Conservation (phyloP, 768 basidiomycete genomes). For the Imleria badia region DNA sequence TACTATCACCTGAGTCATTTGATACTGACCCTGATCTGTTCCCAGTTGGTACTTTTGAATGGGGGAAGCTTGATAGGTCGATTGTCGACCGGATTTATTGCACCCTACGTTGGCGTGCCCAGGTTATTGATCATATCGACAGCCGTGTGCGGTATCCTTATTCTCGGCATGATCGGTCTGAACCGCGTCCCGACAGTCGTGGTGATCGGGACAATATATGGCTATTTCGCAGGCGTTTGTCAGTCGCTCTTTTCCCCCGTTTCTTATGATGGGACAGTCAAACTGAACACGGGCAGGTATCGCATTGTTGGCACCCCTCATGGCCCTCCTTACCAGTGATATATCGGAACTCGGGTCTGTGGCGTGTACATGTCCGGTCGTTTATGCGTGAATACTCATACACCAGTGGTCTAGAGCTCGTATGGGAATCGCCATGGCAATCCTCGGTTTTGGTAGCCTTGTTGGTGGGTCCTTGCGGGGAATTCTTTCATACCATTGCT, state of each 20-base stretch:
- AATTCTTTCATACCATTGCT: background rate
- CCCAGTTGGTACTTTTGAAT: constrained; percentile 54
- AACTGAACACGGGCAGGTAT: constrained; percentile 31
- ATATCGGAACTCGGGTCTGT: constrained; percentile 53
- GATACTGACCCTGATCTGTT: background rate
- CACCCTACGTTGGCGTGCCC: constrained; percentile 43
- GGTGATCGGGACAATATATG: constrained; percentile 42
- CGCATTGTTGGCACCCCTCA: constrained; percentile 39
- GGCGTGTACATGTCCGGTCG: background rate
- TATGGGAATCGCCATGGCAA: constrained; percentile 20
- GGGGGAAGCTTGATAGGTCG: constrained; percentile 52
- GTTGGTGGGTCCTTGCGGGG: constrained; percentile 14
- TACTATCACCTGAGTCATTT: background rate
- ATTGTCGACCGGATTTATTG: constrained; percentile 44
- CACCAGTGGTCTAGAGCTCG: constrained; percentile 18
- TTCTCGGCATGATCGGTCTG: constrained; percentile 46
- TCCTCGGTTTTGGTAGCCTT: constrained; percentile 19
- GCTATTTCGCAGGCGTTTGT: constrained; percentile 49
- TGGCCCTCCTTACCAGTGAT: constrained; percentile 43
- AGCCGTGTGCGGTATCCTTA: constrained; percentile 32
- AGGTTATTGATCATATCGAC: constrained; percentile 40
- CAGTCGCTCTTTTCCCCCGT: constrained; percentile 4
- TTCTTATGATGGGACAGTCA: background rate
- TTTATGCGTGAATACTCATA: background rate
- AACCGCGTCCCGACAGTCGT: constrained; percentile 35